Evolutionary conservation across 2,329 filamentous ascomycete species (phyloP).

Genomic region (Herpotrichia juniperi): DNA sequence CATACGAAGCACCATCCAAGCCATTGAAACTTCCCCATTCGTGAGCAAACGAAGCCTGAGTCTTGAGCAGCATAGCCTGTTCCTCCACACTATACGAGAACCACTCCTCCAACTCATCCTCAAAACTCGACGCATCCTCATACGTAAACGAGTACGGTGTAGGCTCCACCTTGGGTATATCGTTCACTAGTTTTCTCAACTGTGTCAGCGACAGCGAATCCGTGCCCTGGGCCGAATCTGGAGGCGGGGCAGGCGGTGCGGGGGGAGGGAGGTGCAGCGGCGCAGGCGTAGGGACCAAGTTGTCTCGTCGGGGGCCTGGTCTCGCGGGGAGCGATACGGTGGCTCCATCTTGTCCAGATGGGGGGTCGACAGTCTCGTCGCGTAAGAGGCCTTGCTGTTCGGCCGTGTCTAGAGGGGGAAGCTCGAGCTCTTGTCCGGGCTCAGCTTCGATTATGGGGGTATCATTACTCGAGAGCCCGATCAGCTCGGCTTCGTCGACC

Average conservation of each 20-base stretch:
- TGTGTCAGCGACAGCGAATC: constrained; percentile 56
- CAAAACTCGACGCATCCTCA: constrained; percentile 62
- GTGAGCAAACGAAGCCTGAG: constrained; percentile 77
- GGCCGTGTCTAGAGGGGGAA: constrained; percentile 43
- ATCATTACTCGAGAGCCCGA: constrained; percentile 34
- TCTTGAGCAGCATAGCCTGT: constrained; percentile 76
- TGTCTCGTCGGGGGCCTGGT: constrained; percentile 48
- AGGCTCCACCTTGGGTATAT: constrained; percentile 51
- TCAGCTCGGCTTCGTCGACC: constrained; percentile 45
- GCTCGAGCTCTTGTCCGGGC: constrained; percentile 35
- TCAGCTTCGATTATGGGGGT: constrained; percentile 41
- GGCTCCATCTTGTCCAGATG: constrained; percentile 22
- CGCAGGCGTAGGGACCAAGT: constrained; percentile 45
- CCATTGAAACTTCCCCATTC: constrained; percentile 63
- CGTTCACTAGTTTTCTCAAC: constrained; percentile 51
- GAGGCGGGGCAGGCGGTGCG: constrained; percentile 40
- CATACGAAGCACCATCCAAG: constrained; percentile 47
- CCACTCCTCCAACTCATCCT: constrained; percentile 96
- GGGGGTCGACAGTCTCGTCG: constrained; percentile 22
- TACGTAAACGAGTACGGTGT: constrained; percentile 77
- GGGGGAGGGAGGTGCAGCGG: constrained; percentile 54
- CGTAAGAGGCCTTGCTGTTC: constrained; percentile 39
- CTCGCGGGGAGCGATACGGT: constrained; percentile 36
- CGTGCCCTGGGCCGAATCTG: constrained; percentile 39
- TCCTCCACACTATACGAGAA: constrained; percentile 92